These are phyloP conservation scores for Coriaria nepalensis DNA, from an alignment of 306 rosid species.

Conservation along the genomic window DNA sequence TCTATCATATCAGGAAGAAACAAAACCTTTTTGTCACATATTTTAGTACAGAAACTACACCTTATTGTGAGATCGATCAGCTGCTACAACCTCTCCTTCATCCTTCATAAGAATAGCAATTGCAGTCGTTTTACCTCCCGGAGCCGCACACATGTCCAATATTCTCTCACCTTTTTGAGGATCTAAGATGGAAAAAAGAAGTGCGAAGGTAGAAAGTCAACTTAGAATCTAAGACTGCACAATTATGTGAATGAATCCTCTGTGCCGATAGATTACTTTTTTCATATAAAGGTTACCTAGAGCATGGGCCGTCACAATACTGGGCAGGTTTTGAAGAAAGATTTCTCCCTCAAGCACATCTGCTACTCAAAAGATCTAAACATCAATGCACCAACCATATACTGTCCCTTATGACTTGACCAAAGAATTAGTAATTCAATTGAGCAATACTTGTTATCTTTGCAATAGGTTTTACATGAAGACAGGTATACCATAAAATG, in stretches of 20 bases:
- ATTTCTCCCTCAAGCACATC: conserved; percentile 90
- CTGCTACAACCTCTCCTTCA: conserved; percentile 82
- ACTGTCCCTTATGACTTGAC: neutral
- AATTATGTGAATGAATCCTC: too few species aligned
- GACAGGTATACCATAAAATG: conserved; percentile 68
- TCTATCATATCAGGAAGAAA: too few species aligned
- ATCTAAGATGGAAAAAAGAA: conserved; percentile 32
- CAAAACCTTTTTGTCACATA: conserved; percentile 7
- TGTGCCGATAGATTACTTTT: too few species aligned
- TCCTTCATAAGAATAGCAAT: conserved; percentile 87
- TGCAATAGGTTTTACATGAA: too few species aligned
- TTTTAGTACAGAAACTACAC: conserved; percentile 40
- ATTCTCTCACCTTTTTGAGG: conserved; percentile 79
- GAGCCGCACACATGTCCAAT: conserved; percentile 99
- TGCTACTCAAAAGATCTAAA: conserved; percentile 21
- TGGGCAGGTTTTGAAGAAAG: conserved; percentile 94
- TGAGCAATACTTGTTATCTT: too few species aligned
- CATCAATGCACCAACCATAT: neutral
- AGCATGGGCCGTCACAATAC: conserved; percentile 82
- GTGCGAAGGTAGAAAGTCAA: too few species aligned
- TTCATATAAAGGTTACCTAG: too few species aligned
- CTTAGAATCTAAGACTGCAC: too few species aligned
- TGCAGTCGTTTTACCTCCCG: conserved; percentile 96
- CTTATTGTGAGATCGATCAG: conserved; percentile 95
- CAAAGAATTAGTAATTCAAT: too few species aligned